Conservation (phyloP, 2,329 filamentous ascomycete genomes). For the Paracamarosporium sp. region DNA sequence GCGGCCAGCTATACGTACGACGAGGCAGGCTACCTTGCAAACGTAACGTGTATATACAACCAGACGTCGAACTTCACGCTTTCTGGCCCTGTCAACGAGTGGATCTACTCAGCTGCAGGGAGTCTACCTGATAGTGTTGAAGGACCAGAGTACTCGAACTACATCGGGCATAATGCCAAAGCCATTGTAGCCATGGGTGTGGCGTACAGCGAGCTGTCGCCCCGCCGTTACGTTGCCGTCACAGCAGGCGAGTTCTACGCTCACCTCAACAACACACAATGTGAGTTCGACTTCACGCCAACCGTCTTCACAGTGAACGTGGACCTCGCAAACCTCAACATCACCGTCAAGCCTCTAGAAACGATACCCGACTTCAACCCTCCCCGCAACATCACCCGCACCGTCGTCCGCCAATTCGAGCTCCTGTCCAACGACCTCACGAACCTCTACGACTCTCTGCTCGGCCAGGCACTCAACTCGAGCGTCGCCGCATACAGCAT, state of each 20-base stretch:
- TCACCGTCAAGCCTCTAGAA: slow-evolving; percentile 26
- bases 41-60: slow-evolving; percentile 48
- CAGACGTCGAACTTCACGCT: slow-evolving; percentile 37
- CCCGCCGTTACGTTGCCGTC: slow-evolving; percentile 38
- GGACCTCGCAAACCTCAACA: slow-evolving; percentile 33
- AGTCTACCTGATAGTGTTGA: slow-evolving; percentile 31
- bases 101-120: slow-evolving; percentile 31
- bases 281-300: slow-evolving; percentile 36
- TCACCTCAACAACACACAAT: slow-evolving; percentile 41
- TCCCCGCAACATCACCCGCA: slow-evolving; percentile 35
- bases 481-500: slow-evolving; percentile 40
- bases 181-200: slow-evolving; percentile 43
- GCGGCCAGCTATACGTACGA: slow-evolving; percentile 40
- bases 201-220: slow-evolving; percentile 27
- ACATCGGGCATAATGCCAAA: slow-evolving; percentile 34
- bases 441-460: slow-evolving; percentile 45
- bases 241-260: slow-evolving; percentile 37
- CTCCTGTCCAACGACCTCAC: slow-evolving; percentile 47
- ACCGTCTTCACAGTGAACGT: slow-evolving; percentile 38
- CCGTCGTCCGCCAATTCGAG: slow-evolving; percentile 41
- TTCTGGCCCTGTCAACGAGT: slow-evolving; percentile 25
- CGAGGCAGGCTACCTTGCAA: slow-evolving; percentile 42
- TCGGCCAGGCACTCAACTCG: slow-evolving; percentile 44
- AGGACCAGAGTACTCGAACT: slow-evolving; percentile 35
- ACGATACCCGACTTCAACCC: slow-evolving; percentile 40